These are phyloP conservation scores for Fonsecaea erecta DNA, from an alignment of 2,329 filamentous ascomycete species.

Conservation along the genomic window DNA sequence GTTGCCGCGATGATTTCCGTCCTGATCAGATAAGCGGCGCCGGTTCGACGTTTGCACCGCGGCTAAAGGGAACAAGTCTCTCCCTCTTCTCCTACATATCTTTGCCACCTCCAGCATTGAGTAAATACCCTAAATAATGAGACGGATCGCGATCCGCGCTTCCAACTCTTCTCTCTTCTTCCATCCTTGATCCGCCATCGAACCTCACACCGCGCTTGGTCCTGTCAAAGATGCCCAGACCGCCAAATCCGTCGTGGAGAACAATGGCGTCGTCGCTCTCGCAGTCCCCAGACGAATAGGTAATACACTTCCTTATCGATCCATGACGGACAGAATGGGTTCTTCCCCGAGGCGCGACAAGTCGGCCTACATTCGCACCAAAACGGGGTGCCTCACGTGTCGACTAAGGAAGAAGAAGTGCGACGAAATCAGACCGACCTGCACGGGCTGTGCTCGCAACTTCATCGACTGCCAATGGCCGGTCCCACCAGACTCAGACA, in stretches of 20 bases:
- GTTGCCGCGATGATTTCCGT: neutral
- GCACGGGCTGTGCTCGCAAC: slow-evolving; percentile 32
- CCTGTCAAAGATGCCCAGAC: neutral
- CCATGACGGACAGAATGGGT: neutral
- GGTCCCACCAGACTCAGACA: neutral
- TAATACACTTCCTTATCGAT: neutral
- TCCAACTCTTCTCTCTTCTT: neutral
- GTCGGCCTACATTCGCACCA: slow-evolving; percentile 9
- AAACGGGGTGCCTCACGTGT: slow-evolving; percentile 44
- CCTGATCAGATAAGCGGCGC: neutral
- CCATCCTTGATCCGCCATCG: neutral
- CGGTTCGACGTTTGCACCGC: neutral
- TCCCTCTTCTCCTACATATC: too few species aligned
- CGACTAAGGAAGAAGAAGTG: slow-evolving; percentile 44
- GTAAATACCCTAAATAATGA: too few species aligned
- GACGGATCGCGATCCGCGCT: neutral
- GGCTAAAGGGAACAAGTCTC: neutral
- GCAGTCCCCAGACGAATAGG: neutral
- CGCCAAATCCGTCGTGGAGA: neutral
- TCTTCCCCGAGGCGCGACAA: neutral
- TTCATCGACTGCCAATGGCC: slow-evolving; percentile 20
- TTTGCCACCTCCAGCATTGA: neutral
- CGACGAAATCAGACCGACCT: slow-evolving; percentile 51
- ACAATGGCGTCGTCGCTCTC: neutral
- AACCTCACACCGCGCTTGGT: neutral